A percentile compares a stretch with the other conserved stretches of the same genome.
phyloP scores from a whole-genome alignment of 305 asterid genomes.

The Ajuga reptans region DNA sequence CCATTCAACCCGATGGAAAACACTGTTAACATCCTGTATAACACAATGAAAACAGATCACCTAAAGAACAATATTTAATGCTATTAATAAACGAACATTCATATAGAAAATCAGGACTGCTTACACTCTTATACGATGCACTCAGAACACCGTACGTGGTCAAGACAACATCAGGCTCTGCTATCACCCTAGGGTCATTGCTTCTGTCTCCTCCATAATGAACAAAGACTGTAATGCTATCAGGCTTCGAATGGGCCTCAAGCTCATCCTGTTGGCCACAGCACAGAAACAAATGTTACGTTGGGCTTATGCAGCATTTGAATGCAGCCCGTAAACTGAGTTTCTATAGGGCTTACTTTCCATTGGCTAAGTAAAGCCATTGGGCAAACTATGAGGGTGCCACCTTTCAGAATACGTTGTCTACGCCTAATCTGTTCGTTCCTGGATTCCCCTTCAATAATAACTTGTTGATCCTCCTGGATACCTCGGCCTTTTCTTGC shows the following conservation, averaged over 20 bases:
- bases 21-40: constrained; percentile 51
- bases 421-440: constrained; percentile 25
- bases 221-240: constrained; percentile 51
- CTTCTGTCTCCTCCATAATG: constrained; percentile 71
- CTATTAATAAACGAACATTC: no score
- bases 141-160: constrained; percentile 70
- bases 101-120: constrained; percentile 1
- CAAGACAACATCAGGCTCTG: constrained; percentile 67
- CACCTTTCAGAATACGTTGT: constrained; percentile 42
- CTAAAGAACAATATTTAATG: not conserved
- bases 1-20: constrained; percentile 77
- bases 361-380: constrained; percentile 90
- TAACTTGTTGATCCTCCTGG: constrained; percentile 31
- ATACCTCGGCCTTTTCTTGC: constrained; percentile 49
- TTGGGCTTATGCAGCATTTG: not conserved
- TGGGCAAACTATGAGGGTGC: constrained; percentile 78
- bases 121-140: constrained; percentile 58
- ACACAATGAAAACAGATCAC: not conserved
- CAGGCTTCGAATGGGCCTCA: constrained; percentile 53
- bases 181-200: constrained; percentile 45
- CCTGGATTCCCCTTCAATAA: constrained; percentile 13
- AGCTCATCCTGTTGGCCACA: constrained; percentile 49
- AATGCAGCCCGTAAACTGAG: not conserved
- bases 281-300: not conserved
- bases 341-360: constrained; percentile 44